These are phyloP conservation scores for Rhodotorula graminis DNA, from an alignment of 768 basidiomycete species.

Conservation along the genomic window DNA sequence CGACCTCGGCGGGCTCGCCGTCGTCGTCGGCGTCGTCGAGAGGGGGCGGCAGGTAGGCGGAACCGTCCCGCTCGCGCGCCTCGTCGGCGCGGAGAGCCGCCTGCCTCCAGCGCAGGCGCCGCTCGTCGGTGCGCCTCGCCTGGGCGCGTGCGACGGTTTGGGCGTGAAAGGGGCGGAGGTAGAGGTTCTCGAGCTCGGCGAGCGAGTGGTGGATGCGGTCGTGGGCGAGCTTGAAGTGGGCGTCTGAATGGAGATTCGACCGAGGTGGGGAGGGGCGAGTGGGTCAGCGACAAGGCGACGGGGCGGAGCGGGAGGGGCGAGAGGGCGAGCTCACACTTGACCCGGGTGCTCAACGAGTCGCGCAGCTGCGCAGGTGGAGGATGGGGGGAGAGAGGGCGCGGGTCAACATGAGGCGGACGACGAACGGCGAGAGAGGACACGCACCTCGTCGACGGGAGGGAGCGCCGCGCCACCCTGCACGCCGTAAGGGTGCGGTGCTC, in stretches of 20 bases:
- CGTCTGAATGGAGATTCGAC: not conserved
- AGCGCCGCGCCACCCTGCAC: not conserved
- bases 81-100: not conserved
- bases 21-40: not conserved
- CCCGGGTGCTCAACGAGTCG: not conserved
- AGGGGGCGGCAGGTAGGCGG: too few species aligned
- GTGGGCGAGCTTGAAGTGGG: not conserved
- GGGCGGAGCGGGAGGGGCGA: too few species aligned
- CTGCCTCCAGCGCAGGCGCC: not conserved
- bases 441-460: not conserved
- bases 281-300: not conserved
- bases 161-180: not conserved
- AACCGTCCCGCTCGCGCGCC: not conserved
- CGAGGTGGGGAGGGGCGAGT: not conserved
- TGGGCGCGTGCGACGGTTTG: not conserved
- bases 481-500: not conserved
- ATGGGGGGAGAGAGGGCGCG: too few species aligned
- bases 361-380: not conserved
- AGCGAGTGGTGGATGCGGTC: not conserved
- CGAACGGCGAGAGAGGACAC: not conserved
- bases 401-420: too few species aligned
- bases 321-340: not conserved
- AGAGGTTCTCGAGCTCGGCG: slow-evolving; percentile 5
- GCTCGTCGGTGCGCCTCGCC: not conserved
- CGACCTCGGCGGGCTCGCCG: not conserved